A percentile compares a stretch with the other conserved stretches of the same genome.
Evolutionary conservation across 2,329 filamentous ascomycete species (phyloP).

Genomic region (Hypoxylon rubiginosum): DNA sequence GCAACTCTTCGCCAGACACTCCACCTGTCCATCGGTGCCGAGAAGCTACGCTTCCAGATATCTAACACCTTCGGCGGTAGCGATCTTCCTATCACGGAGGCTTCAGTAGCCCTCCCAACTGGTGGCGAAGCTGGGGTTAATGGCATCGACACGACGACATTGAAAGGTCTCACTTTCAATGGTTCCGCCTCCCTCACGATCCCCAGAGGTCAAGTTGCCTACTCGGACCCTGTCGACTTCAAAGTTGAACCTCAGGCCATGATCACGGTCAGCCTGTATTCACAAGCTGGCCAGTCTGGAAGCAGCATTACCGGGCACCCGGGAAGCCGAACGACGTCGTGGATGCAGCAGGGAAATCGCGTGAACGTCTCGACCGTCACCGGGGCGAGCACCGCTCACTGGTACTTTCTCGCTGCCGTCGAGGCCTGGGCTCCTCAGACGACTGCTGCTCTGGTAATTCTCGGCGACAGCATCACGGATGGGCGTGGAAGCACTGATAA

Average conservation of each 20-base stretch:
- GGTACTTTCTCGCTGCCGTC: constrained; percentile 72
- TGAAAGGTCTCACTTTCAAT: constrained; percentile 70
- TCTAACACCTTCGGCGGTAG: constrained; percentile 75
- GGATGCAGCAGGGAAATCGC: constrained; percentile 70
- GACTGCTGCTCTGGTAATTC: constrained; percentile 63
- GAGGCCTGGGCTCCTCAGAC: constrained; percentile 66
- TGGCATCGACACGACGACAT: constrained; percentile 64
- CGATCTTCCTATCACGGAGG: constrained; percentile 70
- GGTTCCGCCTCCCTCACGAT: constrained; percentile 65
- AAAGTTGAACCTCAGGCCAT: constrained; percentile 63
- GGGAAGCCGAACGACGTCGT: constrained; percentile 73
- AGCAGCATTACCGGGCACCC: constrained; percentile 74
- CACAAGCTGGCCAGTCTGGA: constrained; percentile 67
- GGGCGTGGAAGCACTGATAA: constrained; percentile 73
- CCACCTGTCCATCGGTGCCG: constrained; percentile 68
- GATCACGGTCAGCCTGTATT: constrained; percentile 71
- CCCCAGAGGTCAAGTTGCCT: constrained; percentile 68
- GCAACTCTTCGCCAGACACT: constrained; percentile 76
- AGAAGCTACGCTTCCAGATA: constrained; percentile 71
- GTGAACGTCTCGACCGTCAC: constrained; percentile 63
- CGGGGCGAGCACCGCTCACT: constrained; percentile 56
- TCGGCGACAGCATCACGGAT: constrained; percentile 77
- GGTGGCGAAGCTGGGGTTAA: constrained; percentile 67
- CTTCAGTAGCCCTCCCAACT: constrained; percentile 68
- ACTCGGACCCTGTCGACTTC: constrained; percentile 73